Evolutionary conservation across 345 rosid genomes (phyloP), one percentile per base, ranked within the genome.

Genomic region (Balakata baccata): DNA sequence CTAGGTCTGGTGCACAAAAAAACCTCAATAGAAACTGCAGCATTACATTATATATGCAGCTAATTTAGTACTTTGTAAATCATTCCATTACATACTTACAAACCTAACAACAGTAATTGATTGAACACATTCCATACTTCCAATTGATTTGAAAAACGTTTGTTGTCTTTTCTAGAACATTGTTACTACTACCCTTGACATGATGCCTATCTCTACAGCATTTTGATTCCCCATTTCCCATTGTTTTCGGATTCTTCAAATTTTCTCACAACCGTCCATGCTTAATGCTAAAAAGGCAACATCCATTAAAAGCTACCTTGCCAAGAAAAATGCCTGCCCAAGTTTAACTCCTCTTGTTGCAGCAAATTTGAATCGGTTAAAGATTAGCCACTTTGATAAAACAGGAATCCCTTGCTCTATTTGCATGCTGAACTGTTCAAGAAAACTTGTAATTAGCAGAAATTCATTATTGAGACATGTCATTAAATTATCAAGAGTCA

Each of bases 361-460:
- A 7, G 85, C 80, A 81, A 92, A 89, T 81, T 94, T 94, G 84
- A 94, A 91, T 60, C 92, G 87, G 70, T 94, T 94, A 85, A 94
- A 94, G 83, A 90, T 88, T 71, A 89, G 83, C 98, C 98, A 94
- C 85, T 84, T 92, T 14, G 97, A 88, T 52, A 92, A 83, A 82
- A 92, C 87, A 5, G 98, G 98, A 81, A 92, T 87, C 66, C 98
- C 98, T 84, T 94, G 98, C 75, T 94, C 98, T 76, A 90, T 89
- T 84, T 88, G 92, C 87, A 94, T 85, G 64, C 87, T 87, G 73
- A 88, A 81, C 98, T 94, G 95, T 79, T 78, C 12, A 77, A 65
- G 16, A 76, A 78, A 83, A 76, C 75, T 16, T 22, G 46, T 61
- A 53, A 29, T 78, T 59, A 79, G 78, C 50, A 38, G n/a, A 58